Conservation (phyloP, 805 yeast species). For the Candida chilensis region DNA sequence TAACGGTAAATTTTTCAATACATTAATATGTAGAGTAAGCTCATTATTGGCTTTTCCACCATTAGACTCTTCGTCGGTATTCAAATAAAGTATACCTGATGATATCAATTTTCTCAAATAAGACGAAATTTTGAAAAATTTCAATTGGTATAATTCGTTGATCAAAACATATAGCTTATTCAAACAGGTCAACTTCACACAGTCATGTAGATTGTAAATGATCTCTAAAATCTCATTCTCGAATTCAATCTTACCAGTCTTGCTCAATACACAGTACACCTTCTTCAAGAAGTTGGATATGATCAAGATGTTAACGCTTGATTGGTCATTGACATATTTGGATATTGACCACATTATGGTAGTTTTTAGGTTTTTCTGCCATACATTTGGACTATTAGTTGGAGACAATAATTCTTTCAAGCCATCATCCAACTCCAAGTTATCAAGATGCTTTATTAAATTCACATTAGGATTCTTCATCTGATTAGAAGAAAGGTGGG, state of each 20-base stretch:
- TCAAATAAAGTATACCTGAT: conserved; percentile 69
- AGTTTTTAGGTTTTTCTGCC: conserved; percentile 25
- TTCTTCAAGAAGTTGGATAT: conserved; percentile 36
- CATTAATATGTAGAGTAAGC: conserved; percentile 40
- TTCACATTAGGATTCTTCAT: conserved; percentile 5
- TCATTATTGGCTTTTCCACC: conserved; percentile 44
- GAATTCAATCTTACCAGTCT: conserved; percentile 34
- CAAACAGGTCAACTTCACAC: conserved; percentile 1
- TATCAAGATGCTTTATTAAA: conserved; percentile 26
- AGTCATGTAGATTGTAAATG: conserved; percentile 19
- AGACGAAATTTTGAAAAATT: conserved; percentile 47
- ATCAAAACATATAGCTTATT: conserved; percentile 34
- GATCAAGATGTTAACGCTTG: conserved; percentile 13
- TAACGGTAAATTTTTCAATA: conserved; percentile 52
- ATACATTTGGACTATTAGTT: conserved; percentile 8
- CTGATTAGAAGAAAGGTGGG: too few species aligned
- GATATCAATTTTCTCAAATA: conserved; percentile 79
- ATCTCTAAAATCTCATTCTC: conserved; percentile 31
- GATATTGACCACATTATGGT: conserved; percentile 31
- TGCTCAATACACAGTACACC: conserved; percentile 12
- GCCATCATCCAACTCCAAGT: conserved; percentile 16
- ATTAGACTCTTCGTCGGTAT: too few species aligned
- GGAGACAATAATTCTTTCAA: conserved; percentile 18
- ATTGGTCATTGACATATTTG: conserved; percentile 6
- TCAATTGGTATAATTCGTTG: conserved; percentile 38